These are phyloP conservation scores for Saccharum hybrid DNA, from an alignment of 202 grass and related monocot genomes.

Conservation along the genomic window DNA sequence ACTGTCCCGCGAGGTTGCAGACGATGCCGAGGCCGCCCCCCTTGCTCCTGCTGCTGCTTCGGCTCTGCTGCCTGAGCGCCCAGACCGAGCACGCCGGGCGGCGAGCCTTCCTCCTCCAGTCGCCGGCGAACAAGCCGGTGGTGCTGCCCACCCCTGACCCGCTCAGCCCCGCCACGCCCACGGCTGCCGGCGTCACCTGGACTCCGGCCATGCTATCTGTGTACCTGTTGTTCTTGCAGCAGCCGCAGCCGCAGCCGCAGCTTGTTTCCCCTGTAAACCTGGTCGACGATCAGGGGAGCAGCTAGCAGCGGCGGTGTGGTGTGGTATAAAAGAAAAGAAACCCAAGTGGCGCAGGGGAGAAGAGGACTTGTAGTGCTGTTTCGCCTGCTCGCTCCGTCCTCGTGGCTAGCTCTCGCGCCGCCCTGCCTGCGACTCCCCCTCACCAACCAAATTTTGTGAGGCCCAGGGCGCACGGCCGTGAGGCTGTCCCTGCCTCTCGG, in stretches of 20 bases:
- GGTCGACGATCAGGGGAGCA: background rate
- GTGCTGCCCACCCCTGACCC: background rate
- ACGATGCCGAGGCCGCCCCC: slow-evolving; percentile 48
- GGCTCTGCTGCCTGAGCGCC: slow-evolving; percentile 34
- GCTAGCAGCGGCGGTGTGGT: background rate
- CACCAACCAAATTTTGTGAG: slow-evolving; percentile 79
- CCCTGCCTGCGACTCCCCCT: slow-evolving; percentile 17
- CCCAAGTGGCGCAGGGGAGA: slow-evolving; percentile 31
- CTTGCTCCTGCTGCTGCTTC: no score
- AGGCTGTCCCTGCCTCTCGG: background rate
- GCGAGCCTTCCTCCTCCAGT: slow-evolving; percentile 54
- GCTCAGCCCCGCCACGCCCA: slow-evolving; percentile 10
- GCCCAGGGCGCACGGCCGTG: slow-evolving; percentile 23
- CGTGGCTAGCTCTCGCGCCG: background rate
- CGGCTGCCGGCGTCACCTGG: slow-evolving; percentile 55
- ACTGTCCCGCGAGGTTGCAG: slow-evolving; percentile 67
- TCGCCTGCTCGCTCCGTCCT: background rate
- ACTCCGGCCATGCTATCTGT: slow-evolving; percentile 42
- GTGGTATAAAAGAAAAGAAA: slow-evolving; percentile 3
- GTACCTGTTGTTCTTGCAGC: background rate
- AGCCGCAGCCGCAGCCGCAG: background rate
- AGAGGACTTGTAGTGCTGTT: slow-evolving; percentile 39
- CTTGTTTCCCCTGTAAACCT: background rate
- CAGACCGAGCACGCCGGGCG: slow-evolving; percentile 39
- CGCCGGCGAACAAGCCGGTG: slow-evolving; percentile 42